Evolutionary conservation across 2,329 filamentous ascomycete species (phyloP), one percentile per base, ranked within the genome.

Genomic region (Botrytis hyacinthi): DNA sequence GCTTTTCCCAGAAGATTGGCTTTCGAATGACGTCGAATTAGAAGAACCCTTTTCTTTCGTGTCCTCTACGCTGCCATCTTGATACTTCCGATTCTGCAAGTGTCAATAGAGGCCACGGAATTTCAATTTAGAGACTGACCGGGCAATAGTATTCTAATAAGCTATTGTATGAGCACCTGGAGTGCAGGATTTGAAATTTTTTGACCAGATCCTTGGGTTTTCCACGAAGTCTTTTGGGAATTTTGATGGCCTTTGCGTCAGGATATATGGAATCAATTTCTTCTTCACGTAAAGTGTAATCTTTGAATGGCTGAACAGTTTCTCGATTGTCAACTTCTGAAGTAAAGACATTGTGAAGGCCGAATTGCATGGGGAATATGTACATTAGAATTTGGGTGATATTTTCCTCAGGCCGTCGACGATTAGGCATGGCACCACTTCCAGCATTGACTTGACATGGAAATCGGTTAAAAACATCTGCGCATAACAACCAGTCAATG

Each of bases 331-430:
- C 87, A 26, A 92, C 86, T 5, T 84, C 83, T 8, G 90, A 93
- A 0, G 90, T 94, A 80, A 98, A 98, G n/a, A 92, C 94, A 82
- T 98, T 99, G 80, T 97, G 94, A 5, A 99, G 84, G 22, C 89
- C 89, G 79, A 97, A 98, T 79, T 98, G 95, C 18, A 91, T 87
- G 46, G 96, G 96, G 78, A 99, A 99, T 1, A 99, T 90, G 82
- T 98, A 95, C 85, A 95, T 96, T 88, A 97, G 89, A 32, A 97
- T 83, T 77, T 92, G 93, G 18, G 90, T 80, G 0, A 90, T 92
- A 75, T 91, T 87, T 20, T 68, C n/a, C 48, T 57, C 35, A 1
- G 70, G 70, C 44, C 37, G n/a, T 72, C 62, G 32, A 44, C 42
- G 42, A 71, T 26, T 61, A 35, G 22, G 26, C 35, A 35, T 29